Percentiles rank a stretch among this genome's conserved stretches.
Evolutionary conservation across 2,329 filamentous ascomycete genomes (phyloP).

Genomic region (Nigrograna mackinnonii): DNA sequence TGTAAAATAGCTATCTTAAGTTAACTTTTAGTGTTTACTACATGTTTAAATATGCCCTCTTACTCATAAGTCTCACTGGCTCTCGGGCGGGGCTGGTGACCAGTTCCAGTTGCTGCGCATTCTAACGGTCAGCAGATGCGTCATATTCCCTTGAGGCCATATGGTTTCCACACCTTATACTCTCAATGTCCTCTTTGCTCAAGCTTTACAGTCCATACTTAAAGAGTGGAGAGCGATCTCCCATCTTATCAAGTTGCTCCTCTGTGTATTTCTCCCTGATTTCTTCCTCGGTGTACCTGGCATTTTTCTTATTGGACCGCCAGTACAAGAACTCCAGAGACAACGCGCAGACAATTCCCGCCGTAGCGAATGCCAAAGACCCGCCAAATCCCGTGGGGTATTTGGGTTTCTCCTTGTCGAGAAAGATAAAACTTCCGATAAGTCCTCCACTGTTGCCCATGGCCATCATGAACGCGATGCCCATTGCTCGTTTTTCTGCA

Average conservation of each 20-base stretch:
- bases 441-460: slow-evolving; percentile 57
- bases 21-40: too few relatives aligned
- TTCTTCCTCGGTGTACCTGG: not conserved
- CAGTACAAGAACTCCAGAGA: not conserved
- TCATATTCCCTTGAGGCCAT: too few relatives aligned
- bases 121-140: too few relatives aligned
- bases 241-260: slow-evolving; percentile 1
- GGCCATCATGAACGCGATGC: slow-evolving; percentile 52
- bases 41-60: too few relatives aligned
- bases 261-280: slow-evolving; percentile 3
- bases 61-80: too few relatives aligned
- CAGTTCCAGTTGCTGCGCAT: too few relatives aligned
- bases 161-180: too few relatives aligned
- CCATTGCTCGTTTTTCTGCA: slow-evolving; percentile 59
- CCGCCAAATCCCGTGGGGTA: slow-evolving; percentile 55
- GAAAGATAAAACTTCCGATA: slow-evolving; percentile 55
- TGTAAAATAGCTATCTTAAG: too few relatives aligned
- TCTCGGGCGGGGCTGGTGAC: too few relatives aligned
- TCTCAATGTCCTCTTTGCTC: too few relatives aligned
- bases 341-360: not conserved
- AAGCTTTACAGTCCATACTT: slow-evolving; percentile 2
- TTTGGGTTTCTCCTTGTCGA: slow-evolving; percentile 47
- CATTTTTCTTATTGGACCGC: not conserved
- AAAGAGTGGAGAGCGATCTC: slow-evolving; percentile 1
- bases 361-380: not conserved